Evolutionary conservation across 805 yeast species (phyloP), one percentile per base, ranked within the genome.

Genomic region (Candida anglica): DNA sequence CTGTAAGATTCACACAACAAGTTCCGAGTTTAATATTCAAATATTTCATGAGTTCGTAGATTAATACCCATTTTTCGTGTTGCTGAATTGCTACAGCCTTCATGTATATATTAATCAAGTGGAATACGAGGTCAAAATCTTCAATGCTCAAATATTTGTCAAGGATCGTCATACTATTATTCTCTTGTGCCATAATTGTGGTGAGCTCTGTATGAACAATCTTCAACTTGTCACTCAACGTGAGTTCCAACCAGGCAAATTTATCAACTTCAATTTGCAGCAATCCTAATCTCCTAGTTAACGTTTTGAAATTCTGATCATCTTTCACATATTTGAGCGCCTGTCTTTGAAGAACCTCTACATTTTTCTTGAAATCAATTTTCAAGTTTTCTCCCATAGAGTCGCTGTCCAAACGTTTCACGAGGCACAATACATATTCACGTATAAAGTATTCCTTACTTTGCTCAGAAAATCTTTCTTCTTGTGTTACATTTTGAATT

Each of bases 251-350:
- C 62, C 65, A 60, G 19, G 48, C 38, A 18, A 38, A 44, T 9
- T 37, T 42, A 18, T 52, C 53, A 16, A 50, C 36, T 18, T 49
- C 52, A 16, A 38, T 37, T 22, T 49, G 49, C 24, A 50, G 47
- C 14, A 60, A 48, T 2, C 67, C 66, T 19, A 63, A 42, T 30
- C 50, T 56, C 8, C 42, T 48, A 3, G 52, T 44, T 38, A 57
- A 33, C 30, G 44, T 22, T 27, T 44, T 44, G 42, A 56, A 28
- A 41, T 40, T 25, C 29, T 41, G 11, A 36, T 47, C 31, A 41
- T 38, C 30, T 36, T 43, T 15, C 34, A 44, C 16, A 40, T 24
- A 32, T 9, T 15, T 16, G 13, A 15, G 32, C 4, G 17, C 25
- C 9, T 13, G 14, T 19, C 42, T 48, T 16, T 48, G 57, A 1